These are phyloP conservation scores for Astrocystis sublimbata DNA, from an alignment of 495 filamentous ascomycete genomes.

Conservation along the genomic window DNA sequence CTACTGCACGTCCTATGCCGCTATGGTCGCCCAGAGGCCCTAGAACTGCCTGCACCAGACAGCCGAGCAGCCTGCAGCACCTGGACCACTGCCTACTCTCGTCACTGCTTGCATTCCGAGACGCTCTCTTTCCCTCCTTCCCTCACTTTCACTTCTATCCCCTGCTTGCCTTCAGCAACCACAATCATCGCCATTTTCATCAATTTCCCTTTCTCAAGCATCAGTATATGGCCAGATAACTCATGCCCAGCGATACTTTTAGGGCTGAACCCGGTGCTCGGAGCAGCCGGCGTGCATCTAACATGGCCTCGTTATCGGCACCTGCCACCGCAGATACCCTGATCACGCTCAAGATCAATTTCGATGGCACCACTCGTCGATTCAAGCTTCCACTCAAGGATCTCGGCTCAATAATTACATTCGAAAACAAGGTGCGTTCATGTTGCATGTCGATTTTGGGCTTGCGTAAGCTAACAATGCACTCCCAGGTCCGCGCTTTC, in stretches of 20 bases:
- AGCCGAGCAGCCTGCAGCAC: too few relatives aligned
- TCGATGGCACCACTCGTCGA: conserved; percentile 65
- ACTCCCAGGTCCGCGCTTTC: conserved; percentile 67
- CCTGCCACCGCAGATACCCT: conserved; percentile 57
- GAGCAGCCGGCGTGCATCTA: neutral
- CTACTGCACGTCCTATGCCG: conserved; percentile 16
- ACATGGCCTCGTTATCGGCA: conserved; percentile 32
- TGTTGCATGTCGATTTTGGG: neutral
- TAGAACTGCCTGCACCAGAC: neutral
- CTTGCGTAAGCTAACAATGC: conserved; percentile 24
- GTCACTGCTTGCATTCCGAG: conserved; percentile 7
- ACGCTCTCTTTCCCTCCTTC: conserved; percentile 11
- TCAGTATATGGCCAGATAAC: neutral
- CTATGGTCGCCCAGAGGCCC: conserved; percentile 1
- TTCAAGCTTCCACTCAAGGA: conserved; percentile 91
- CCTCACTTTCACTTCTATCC: neutral
- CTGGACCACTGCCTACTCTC: too few relatives aligned
- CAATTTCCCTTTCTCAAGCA: neutral
- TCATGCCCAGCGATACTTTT: neutral
- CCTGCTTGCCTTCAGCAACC: conserved; percentile 5
- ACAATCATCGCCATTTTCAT: conserved; percentile 2
- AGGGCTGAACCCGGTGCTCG: conserved; percentile 1
- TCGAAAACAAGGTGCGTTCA: conserved; percentile 82
- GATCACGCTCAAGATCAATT: conserved; percentile 82
- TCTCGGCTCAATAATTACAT: conserved; percentile 67